Conservation (phyloP, 148 eudicot genomes). For the Rhododendron mucronatum region DNA sequence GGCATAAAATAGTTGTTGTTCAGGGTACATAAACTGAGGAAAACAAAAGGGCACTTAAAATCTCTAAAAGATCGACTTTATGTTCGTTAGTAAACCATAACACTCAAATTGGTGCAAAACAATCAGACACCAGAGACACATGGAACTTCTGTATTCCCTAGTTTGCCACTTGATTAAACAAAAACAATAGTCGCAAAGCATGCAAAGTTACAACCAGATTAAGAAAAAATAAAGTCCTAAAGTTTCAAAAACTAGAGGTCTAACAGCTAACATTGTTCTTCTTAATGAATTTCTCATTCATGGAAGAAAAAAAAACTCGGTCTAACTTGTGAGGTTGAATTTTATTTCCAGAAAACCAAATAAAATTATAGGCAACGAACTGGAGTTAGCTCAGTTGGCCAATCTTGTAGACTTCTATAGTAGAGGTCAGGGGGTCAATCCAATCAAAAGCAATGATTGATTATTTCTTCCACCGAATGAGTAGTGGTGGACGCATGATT, state of each 20-base stretch:
- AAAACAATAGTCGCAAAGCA: background rate
- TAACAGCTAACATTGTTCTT: no score
- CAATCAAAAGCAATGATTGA: background rate
- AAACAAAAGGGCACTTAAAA: background rate
- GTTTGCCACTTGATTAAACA: background rate
- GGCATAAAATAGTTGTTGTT: background rate
- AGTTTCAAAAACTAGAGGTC: background rate
- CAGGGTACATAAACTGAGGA: background rate
- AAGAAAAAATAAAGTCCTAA: background rate
- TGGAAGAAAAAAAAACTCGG: background rate
- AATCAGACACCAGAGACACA: background rate
- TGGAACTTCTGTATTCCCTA: background rate
- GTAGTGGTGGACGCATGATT: background rate
- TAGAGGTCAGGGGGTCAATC: background rate
- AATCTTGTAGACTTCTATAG: background rate
- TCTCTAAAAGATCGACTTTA: background rate
- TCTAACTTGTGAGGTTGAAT: background rate
- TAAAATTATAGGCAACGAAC: background rate
- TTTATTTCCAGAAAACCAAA: background rate
- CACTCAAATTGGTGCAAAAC: background rate
- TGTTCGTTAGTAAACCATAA: background rate
- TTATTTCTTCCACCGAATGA: background rate
- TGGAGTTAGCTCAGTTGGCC: background rate
- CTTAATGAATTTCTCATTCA: no score
- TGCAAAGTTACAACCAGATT: background rate